Evolutionary conservation across 164 flowering plant genomes (phyloP).

Genomic region (Vitis cinerea): DNA sequence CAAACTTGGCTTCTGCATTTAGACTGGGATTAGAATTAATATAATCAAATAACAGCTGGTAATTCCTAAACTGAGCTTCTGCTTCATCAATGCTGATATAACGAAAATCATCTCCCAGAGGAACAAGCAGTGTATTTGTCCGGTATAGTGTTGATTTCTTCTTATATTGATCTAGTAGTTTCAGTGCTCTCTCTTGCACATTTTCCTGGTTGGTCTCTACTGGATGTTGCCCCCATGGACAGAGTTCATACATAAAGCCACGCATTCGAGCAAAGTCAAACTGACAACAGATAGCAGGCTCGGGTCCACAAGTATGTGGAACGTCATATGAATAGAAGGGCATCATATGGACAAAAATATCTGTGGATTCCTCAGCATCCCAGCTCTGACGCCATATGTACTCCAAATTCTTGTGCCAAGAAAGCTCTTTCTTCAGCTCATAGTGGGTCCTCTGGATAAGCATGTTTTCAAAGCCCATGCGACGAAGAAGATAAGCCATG

Average conservation of each 20-base stretch:
- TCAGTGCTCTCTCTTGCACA: conserved; percentile 77
- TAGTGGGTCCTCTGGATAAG: conserved; percentile 98
- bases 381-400: conserved; percentile 96
- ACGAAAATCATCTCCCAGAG: conserved; percentile 98
- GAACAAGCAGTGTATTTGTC: conserved; percentile 91
- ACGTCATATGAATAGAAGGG: conserved; percentile 97
- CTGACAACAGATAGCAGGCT: conserved; percentile 97
- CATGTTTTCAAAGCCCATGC: conserved; percentile 99
- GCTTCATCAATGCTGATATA: conserved; percentile 85
- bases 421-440: conserved; percentile 94
- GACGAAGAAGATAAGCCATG: conserved; percentile 98
- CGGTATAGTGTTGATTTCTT: conserved; percentile 89
- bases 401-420: conserved; percentile 77
- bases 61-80: conserved; percentile 93
- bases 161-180: conserved; percentile 81
- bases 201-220: conserved; percentile 71
- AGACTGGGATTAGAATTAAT: conserved; percentile 80
- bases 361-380: conserved; percentile 90
- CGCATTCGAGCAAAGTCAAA: conserved; percentile 92
- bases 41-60: conserved; percentile 85
- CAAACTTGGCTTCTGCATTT: conserved; percentile 88
- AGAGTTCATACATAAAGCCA: conserved; percentile 69
- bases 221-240: conserved; percentile 91
- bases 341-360: conserved; percentile 99
- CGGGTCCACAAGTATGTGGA: conserved; percentile 99